Evolutionary conservation across 1,284 basidiomycete species (phyloP).

Genomic region (Rhodotorula sp.): DNA sequence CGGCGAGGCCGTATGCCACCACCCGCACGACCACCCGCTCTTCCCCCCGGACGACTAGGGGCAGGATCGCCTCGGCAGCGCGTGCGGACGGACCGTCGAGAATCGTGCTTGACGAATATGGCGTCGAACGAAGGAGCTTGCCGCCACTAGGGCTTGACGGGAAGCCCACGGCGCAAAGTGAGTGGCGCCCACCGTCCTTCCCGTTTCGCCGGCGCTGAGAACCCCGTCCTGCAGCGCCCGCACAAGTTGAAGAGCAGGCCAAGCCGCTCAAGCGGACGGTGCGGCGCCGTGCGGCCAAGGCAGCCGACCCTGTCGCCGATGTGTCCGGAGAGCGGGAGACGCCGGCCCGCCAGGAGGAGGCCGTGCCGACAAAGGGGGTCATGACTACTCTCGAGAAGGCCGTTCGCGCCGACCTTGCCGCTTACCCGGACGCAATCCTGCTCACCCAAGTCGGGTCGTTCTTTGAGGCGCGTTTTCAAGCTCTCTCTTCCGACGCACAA

Average conservation of each 20-base stretch:
- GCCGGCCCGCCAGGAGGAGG: background rate
- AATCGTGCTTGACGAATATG: conserved; percentile 26
- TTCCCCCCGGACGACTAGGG: background rate
- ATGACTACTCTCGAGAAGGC: conserved; percentile 61
- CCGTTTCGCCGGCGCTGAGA: background rate
- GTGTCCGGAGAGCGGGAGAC: background rate
- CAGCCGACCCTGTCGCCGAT: background rate
- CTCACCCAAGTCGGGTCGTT: conserved; percentile 91
- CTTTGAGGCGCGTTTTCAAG: conserved; percentile 68
- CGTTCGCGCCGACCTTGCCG: conserved; percentile 69
- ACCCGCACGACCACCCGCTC: background rate
- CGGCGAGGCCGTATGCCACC: background rate
- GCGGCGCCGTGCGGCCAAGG: background rate
- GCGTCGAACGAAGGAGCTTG: conserved; percentile 23
- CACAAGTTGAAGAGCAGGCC: too few relatives aligned
- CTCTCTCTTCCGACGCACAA: background rate
- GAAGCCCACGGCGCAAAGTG: background rate
- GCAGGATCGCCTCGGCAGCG: background rate
- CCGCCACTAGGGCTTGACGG: conserved; percentile 19
- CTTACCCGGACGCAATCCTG: conserved; percentile 83
- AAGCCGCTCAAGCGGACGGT: background rate
- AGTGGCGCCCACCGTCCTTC: background rate
- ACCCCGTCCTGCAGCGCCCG: background rate
- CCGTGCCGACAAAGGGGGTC: background rate
- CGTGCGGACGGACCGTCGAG: background rate